phyloP scores from a whole-genome alignment of 2,329 filamentous ascomycete genomes.

The Sporothrix mexicana region DNA sequence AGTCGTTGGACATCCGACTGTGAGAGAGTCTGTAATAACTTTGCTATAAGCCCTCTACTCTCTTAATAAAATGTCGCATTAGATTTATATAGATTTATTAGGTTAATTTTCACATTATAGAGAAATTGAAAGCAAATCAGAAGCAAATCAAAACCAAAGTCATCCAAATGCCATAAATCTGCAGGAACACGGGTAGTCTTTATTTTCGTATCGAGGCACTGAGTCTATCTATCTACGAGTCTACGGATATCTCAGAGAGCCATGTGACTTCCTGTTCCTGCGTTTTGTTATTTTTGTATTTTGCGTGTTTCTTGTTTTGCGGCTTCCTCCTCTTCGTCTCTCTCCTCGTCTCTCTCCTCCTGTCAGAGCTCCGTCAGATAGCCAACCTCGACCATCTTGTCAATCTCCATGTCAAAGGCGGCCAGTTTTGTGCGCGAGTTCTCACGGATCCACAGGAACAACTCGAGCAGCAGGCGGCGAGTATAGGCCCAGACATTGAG shows the following conservation, averaged over 20 bases:
- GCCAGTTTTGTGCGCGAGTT: constrained; percentile 71
- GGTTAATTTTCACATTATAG: no score
- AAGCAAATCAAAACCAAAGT: no score
- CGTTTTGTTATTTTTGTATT: not conserved
- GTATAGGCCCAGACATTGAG: constrained; percentile 44
- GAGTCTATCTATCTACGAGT: not conserved
- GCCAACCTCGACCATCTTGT: constrained; percentile 70
- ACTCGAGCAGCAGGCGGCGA: constrained; percentile 55
- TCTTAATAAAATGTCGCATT: no score
- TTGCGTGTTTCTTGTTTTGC: not conserved
- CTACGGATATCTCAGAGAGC: not conserved
- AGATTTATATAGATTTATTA: no score
- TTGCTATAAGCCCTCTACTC: no score
- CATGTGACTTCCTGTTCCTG: not conserved
- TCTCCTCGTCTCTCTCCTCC: not conserved
- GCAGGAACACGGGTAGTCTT: not conserved
- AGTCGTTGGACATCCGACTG: constrained; percentile 21
- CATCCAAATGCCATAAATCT: not conserved
- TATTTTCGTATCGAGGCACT: not conserved
- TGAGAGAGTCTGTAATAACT: not conserved
- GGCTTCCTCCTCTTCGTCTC: not conserved
- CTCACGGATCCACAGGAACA: constrained; percentile 69
- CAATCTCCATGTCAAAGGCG: constrained; percentile 63
- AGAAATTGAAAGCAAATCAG: no score
- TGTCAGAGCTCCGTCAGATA: constrained; percentile 69